Base-by-base conservation (phyloP, 2,329 filamentous ascomycete genomes). In the Chaetomium sp. region DNA sequence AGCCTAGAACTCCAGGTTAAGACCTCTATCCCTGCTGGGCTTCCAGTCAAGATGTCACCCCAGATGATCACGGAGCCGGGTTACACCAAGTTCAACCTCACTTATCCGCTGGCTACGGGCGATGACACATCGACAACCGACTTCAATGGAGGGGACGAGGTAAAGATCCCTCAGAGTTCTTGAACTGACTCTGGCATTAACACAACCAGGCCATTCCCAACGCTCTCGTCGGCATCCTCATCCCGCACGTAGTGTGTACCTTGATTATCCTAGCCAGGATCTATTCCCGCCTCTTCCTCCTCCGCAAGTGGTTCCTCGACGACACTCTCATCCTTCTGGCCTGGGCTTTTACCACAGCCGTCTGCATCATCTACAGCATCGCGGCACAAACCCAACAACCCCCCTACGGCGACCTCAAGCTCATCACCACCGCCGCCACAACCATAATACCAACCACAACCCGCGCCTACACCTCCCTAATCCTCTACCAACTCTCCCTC, bases 401-500 rank as follows among this genome's bases (percentile, higher is more conserved):
- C 10, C 53, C 19, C 53, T 13, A 56, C 53, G 2, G 23, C 33
- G 9, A 23, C 21, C 29, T 23, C 51, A 55, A 12, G 1, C 13
- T n/a, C 19, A 33, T 12, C 51, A 33, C 25, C 51, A 54, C 25
- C 9, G 16, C 27, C 51, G 12, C 25, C 51, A 19, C 29, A n/a
- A 21, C 16, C 13, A 42, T 12, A 25, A 33, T 51, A 12, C 13
- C 45, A 25, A 25, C 53, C 57, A 57, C 21, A 38, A 31, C 76
- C 60, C 71, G 73, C 57, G 74, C 73, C 19, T 76, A 77, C 67
- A 69, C 74, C 13, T 72, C 74, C 8, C 71, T 76, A n/a, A 71
- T 76, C 53, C 75, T 78, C 50, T 79, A 79, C 70, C 75, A 80
- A 55, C 60, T 77, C 4, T 75, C 73, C 63, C 72, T 79, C 10